Percentiles rank a stretch among this genome's conserved stretches.
Conservation (phyloP, 768 basidiomycete genomes). For the Phaffia tasmanica region DNA sequence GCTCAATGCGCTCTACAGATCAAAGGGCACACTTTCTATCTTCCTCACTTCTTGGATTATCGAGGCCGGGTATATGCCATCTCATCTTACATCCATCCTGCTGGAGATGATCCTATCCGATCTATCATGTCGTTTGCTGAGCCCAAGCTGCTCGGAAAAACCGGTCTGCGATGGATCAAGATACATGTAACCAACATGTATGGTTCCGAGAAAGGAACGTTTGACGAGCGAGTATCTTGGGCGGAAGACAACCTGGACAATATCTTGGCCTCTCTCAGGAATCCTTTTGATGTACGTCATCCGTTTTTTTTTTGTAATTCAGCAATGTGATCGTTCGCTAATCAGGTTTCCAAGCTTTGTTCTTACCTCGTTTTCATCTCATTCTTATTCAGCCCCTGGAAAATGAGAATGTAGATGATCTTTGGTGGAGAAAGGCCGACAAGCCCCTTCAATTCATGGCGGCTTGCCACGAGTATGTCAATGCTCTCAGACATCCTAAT, state of each 20-base stretch:
- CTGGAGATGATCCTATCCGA: conserved; percentile 80
- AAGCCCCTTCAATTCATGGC: conserved; percentile 98
- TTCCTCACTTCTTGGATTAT: conserved; percentile 96
- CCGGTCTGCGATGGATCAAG: conserved; percentile 85
- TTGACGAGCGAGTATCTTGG: conserved; percentile 80
- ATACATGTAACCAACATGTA: conserved; percentile 88
- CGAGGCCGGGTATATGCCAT: conserved; percentile 94
- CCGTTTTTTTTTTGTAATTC: neutral
- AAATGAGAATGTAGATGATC: neutral
- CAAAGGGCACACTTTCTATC: conserved; percentile 64
- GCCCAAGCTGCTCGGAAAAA: conserved; percentile 62
- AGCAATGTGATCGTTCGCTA: neutral
- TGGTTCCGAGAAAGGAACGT: conserved; percentile 88
- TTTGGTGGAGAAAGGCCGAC: conserved; percentile 83
- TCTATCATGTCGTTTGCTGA: conserved; percentile 76
- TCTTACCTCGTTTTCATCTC: neutral
- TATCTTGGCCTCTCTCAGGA: conserved; percentile 67
- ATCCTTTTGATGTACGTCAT: conserved; percentile 57
- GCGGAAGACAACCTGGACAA: conserved; percentile 60
- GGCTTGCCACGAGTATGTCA: conserved; percentile 75
- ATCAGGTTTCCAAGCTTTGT: no score
- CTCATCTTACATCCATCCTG: conserved; percentile 87
- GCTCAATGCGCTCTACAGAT: conserved; percentile 53
- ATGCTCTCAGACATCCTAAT: conserved; percentile 61
- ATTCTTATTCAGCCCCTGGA: no score